Evolutionary conservation across 306 rosid genomes (phyloP).

Genomic region (Begonia peltatifolia): DNA sequence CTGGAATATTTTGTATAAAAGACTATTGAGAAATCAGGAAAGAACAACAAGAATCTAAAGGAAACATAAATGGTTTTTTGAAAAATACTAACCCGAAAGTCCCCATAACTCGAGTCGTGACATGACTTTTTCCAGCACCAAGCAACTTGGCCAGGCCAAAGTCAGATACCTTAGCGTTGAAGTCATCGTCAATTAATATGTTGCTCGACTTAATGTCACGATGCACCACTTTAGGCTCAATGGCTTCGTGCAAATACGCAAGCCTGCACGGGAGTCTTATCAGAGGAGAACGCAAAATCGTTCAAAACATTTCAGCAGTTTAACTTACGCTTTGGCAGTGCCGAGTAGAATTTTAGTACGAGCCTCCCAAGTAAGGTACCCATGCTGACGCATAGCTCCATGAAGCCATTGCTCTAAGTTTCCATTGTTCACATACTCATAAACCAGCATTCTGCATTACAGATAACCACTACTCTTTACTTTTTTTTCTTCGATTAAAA

Average conservation of each 20-base stretch:
- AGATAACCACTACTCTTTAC: too few relatives aligned
- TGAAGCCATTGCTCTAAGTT: slow-evolving; percentile 82
- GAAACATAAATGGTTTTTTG: neutral
- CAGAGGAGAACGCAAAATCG: too few relatives aligned
- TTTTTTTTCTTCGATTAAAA: too few relatives aligned
- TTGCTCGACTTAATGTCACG: too few relatives aligned
- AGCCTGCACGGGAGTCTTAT: too few relatives aligned
- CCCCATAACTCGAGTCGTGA: slow-evolving; percentile 91
- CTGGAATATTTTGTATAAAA: slow-evolving; percentile 13
- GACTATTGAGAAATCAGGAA: too few relatives aligned
- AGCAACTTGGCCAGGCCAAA: slow-evolving; percentile 86
- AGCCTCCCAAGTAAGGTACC: slow-evolving; percentile 93
- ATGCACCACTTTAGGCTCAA: too few relatives aligned
- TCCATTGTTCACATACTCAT: slow-evolving; percentile 58
- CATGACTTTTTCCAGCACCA: slow-evolving; percentile 81
- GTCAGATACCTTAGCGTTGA: slow-evolving; percentile 88
- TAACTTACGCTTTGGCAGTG: slow-evolving; percentile 18
- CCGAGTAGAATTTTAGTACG: slow-evolving; percentile 75
- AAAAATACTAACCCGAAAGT: slow-evolving; percentile 60
- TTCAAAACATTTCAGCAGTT: too few relatives aligned
- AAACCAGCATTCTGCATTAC: too few relatives aligned
- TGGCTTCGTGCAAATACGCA: too few relatives aligned
- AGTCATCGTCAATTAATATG: slow-evolving; percentile 50
- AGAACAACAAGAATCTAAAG: neutral
- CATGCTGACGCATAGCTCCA: slow-evolving; percentile 89